Base-by-base conservation (phyloP, 257 asterid species). In the Nemophila menziesii region DNA sequence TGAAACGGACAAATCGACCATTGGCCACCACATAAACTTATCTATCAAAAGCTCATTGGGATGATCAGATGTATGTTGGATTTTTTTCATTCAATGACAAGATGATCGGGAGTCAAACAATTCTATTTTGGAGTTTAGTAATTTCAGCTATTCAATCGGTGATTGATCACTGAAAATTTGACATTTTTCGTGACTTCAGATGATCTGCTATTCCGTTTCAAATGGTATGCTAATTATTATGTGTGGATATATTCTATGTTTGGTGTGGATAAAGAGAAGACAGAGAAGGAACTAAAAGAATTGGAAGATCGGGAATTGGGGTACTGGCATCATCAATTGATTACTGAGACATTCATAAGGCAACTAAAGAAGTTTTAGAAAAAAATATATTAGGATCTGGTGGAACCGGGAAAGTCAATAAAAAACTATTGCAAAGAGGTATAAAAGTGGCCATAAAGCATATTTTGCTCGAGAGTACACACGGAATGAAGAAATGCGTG, bases 261-360 rank as follows among this genome's bases (percentile, higher is more conserved):
- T n/a, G n/a, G n/a, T n/a, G n/a, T n/a, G n/a, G n/a, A n/a, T n/a
- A n/a, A n/a, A n/a, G n/a, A n/a, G n/a, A n/a, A n/a, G 50, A 0
- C 43, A 44, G 17, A 29, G 19, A 11, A 52, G 56, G 34, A 39
- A 37, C 54, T 48, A 13, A 72, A 61, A 3, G 62, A 39, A 15
- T 48, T 63, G 39, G 82, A 69, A 49, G 70, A 49, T 12, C 69
- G 78, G 82, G 82, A 73, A 53, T 16, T 66, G 49, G 78, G 66
- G 61, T 66, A 60, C 44, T 66, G 82, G 64, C 66, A 74, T 0
- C 75, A 61, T 48, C 66, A 49, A 56, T 66, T 39, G 33, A 48
- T 4, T 69, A 69, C 19, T 56, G 43, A 14, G 75, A 62, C 33
- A 55, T 73, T 17, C 66, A 62, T 22, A 44, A 57, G 3, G 72